These are phyloP conservation scores for Tolypocladium ovalisporum DNA, from an alignment of 2,329 filamentous ascomycete species.

Conservation along the genomic window DNA sequence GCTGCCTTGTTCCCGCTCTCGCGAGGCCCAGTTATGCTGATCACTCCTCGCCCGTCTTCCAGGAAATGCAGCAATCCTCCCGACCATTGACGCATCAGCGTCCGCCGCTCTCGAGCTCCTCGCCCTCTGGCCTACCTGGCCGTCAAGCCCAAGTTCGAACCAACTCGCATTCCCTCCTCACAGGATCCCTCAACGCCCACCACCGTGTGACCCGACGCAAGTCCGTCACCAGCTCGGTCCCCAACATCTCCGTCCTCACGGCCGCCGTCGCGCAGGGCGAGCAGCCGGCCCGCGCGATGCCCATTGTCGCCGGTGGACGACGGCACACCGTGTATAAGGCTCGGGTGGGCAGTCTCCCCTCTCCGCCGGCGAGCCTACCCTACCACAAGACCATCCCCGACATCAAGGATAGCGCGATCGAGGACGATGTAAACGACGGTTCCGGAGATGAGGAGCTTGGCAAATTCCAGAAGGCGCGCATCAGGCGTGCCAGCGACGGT, in stretches of 20 bases:
- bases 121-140: conserved; percentile 44
- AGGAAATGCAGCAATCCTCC: conserved; percentile 56
- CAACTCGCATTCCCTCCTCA: conserved; percentile 73
- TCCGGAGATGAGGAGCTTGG: conserved; percentile 43
- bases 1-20: conserved; percentile 19
- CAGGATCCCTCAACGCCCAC: conserved; percentile 64
- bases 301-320: conserved; percentile 45
- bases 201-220: conserved; percentile 88
- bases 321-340: conserved; percentile 62
- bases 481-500: conserved; percentile 70
- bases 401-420: conserved; percentile 53
- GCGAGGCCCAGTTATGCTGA: conserved; percentile 23
- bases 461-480: conserved; percentile 37
- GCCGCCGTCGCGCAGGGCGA: conserved; percentile 61
- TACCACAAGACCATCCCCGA: conserved; percentile 40
- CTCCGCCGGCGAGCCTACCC: conserved; percentile 59
- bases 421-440: conserved; percentile 53
- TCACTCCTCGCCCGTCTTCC: conserved; percentile 13
- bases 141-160: conserved; percentile 60
- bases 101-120: conserved; percentile 46
- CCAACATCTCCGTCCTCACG: conserved; percentile 65
- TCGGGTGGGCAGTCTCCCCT: conserved; percentile 44
- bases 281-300: conserved; percentile 41
- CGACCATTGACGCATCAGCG: conserved; percentile 57
- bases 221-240: conserved; percentile 70